Evolutionary conservation across 139 green algal species (phyloP).

Genomic region (Volvox africanus): DNA sequence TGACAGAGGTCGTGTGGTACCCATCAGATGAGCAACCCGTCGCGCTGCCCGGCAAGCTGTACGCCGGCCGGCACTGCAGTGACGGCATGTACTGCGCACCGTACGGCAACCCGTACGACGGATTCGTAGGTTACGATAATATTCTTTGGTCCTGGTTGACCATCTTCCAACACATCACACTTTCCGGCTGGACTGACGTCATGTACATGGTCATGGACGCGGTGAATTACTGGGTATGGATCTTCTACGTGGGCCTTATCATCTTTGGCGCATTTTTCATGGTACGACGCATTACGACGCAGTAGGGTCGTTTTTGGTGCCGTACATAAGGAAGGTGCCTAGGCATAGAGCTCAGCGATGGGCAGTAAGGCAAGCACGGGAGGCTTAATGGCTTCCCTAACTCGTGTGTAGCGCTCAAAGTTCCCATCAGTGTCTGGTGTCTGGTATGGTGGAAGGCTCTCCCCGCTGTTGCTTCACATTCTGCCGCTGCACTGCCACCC

Average conservation of each 20-base stretch:
- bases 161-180: conserved; percentile 63
- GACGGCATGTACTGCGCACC: conserved; percentile 60
- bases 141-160: conserved; percentile 77
- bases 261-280: conserved; percentile 82
- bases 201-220: conserved; percentile 48
- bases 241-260: conserved; percentile 41
- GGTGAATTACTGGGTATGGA: conserved; percentile 7
- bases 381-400: no score
- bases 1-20: conserved; percentile 11
- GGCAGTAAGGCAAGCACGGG: no score
- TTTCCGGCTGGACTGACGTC: conserved; percentile 34
- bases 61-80: conserved; percentile 16
- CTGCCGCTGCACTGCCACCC: no score
- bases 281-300: background rate
- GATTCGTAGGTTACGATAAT: conserved; percentile 81
- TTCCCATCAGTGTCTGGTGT: no score
- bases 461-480: no score
- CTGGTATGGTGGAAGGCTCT: no score
- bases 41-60: conserved; percentile 17
- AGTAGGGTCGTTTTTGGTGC: no score
- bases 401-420: no score
- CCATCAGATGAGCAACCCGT: background rate
- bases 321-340: no score
- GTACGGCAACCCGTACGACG: conserved; percentile 69
- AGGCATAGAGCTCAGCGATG: no score